Conservation (phyloP, 768 basidiomycete genomes). For the Pulveroboletus ravenelii region DNA sequence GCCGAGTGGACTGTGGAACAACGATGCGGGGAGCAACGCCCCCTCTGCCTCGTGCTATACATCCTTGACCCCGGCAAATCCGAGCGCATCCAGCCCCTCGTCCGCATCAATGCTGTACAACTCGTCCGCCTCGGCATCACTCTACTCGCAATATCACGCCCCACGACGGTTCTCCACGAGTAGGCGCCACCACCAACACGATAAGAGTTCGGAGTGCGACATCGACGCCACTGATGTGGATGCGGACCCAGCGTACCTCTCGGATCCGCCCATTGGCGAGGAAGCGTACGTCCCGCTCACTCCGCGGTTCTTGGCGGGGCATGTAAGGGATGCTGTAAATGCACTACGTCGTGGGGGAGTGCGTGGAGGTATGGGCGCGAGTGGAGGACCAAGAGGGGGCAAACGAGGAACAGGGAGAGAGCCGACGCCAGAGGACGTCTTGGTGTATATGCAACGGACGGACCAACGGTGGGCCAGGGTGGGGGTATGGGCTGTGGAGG, state of each 20-base stretch:
- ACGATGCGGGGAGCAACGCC: constrained; percentile 16
- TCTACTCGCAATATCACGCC: constrained; percentile 25
- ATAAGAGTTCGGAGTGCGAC: neutral
- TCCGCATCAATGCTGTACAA: constrained; percentile 26
- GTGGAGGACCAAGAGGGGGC: neutral
- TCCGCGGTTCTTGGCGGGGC: constrained; percentile 41
- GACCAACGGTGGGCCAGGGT: constrained; percentile 66
- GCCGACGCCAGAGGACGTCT: constrained; percentile 44
- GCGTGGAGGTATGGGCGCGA: constrained; percentile 11
- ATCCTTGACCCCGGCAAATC: neutral
- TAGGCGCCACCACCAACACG: neutral
- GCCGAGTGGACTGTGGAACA: constrained; percentile 46
- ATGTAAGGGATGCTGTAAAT: constrained; percentile 45
- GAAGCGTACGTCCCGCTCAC: constrained; percentile 61
- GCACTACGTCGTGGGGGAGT: constrained; percentile 24
- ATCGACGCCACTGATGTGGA: constrained; percentile 34
- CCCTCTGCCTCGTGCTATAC: constrained; percentile 26
- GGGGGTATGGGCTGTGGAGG: constrained; percentile 60
- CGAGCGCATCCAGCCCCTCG: neutral
- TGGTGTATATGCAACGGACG: constrained; percentile 38
- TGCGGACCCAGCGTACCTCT: constrained; percentile 40
- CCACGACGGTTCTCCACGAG: constrained; percentile 8
- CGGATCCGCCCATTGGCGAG: constrained; percentile 58
- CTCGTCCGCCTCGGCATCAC: constrained; percentile 17
- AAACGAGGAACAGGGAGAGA: neutral